These are phyloP conservation scores for Leccinum rimulosum DNA, from an alignment of 768 basidiomycete genomes.

Conservation along the genomic window DNA sequence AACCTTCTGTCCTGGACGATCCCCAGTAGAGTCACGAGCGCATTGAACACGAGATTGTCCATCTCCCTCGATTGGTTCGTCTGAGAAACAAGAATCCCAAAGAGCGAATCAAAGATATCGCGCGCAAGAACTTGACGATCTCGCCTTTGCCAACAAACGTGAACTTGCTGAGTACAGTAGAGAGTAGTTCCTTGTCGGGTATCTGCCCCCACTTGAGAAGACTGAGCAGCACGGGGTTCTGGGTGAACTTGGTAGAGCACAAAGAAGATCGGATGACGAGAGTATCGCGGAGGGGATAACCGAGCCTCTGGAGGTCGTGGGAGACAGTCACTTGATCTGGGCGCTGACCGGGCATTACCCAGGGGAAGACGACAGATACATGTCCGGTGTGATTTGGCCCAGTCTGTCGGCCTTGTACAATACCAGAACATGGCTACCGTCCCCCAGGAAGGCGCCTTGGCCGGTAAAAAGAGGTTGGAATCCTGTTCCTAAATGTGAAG, in stretches of 20 bases:
- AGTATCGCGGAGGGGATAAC: conserved; percentile 72
- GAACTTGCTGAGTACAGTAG: conserved; percentile 76
- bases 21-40: conserved; percentile 85
- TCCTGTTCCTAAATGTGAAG: conserved; percentile 86
- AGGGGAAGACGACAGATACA: conserved; percentile 75
- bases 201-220: conserved; percentile 81
- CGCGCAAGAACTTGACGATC: conserved; percentile 87
- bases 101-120: conserved; percentile 92
- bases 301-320: conserved; percentile 59
- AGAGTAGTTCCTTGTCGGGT: conserved; percentile 58
- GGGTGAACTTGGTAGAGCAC: conserved; percentile 90
- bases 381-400: conserved; percentile 54
- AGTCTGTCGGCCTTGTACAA: conserved; percentile 83
- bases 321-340: conserved; percentile 58
- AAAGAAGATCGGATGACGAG: conserved; percentile 83
- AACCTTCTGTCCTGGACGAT: conserved; percentile 94
- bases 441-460: conserved; percentile 75
- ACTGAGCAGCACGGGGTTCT: conserved; percentile 80
- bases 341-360: conserved; percentile 52
- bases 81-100: conserved; percentile 78
- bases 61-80: conserved; percentile 75
- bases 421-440: conserved; percentile 82
- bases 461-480: conserved; percentile 86
- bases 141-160: conserved; percentile 93
- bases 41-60: conserved; percentile 85